Base-by-base conservation (phyloP, 257 asterid species). In the Jasminum sambac region DNA sequence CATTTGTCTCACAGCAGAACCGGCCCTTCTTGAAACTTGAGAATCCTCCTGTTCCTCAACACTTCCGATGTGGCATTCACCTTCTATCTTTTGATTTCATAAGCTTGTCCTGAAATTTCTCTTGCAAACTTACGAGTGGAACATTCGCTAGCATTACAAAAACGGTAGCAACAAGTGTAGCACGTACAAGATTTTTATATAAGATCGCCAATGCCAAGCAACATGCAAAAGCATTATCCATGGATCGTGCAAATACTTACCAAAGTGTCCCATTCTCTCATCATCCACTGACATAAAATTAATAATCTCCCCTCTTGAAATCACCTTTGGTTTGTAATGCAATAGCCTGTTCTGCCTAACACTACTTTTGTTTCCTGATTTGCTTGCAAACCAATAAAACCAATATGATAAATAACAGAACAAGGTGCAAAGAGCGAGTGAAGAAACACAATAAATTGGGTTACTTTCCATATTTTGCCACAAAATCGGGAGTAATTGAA, bases 11-110 rank as follows among this genome's bases (percentile, higher is more conserved):
- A n/a, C n/a, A n/a, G n/a, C n/a, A n/a, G n/a, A n/a, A n/a, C n/a
- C n/a, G n/a, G n/a, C n/a, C n/a, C n/a, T n/a, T n/a, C 92, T 72
- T 94, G 98, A 59, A 94, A 92, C 77, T 91, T 94, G 67, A 94
- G 95, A 64, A 90, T 87, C 76, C 96, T 86, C 97, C 90, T 94
- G 82, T 89, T 94, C 80, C 94, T 82, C 84, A 94, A 80, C 11
- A 94, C 85, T 79, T 94, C 97, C 40, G 96, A 91, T 1, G 96
- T 91, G 2, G 91, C 81, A 64, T 91, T 94, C 99, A 91, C 81
- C 99, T 89, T 63, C 37, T 66, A 72, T 94, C 98, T 72, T 94
- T 94, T 0, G 92, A 81, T 75, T 86, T 80, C 98, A 94, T 93
- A 8, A 93, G 79, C 57, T 71, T 69, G 0, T 84, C 95, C 79